Base-by-base conservation (phyloP, 352 stramenopile genomes). In the Thalassiosira allenii region DNA sequence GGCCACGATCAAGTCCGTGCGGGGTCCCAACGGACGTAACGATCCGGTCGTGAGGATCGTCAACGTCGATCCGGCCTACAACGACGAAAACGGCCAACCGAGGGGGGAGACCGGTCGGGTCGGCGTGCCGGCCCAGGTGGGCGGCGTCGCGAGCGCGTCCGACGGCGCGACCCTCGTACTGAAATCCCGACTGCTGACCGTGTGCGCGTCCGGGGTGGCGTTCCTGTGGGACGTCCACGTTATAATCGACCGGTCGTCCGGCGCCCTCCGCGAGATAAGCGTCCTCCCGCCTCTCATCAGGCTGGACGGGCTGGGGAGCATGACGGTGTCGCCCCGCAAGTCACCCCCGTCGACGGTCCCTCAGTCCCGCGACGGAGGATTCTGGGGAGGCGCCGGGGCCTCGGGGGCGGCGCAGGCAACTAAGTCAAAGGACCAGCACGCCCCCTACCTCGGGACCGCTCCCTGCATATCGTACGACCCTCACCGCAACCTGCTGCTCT, bases 401-500 rank as follows among this genome's bases (percentile, higher is more conserved):
- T n/a, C n/a, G n/a, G n/a, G n/a, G n/a, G n/a, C n/a, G n/a, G n/a
- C n/a, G n/a, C n/a, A n/a, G n/a, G n/a, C n/a, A n/a, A 61, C 44
- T 25, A 37, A 11, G 25, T 34, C 47, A 37, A 29, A 33, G 22
- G 65, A 5, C 71, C 59, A 47, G 73, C 53, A 52, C 20, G 67
- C 75, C 22, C 75, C 75, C 23, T 84, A 79, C 43, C 37, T 17
- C 3, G 44, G 32, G 22, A 40, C 66, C 1, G 20, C 56, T 1
- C 76, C 76, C 0, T 20, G 32, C 37, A 59, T 84, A 34, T 52
- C 49, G 11, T 90, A 90, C 67, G 87, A 91, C 82, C 61, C 74
- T 22, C 80, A 89, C 51, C 73, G 88, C 14, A 77, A 93, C 40
- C 67, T 88, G 12, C 32, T 93, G 0, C 66, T 88, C 11, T 93